Evolutionary conservation across 768 basidiomycete species (phyloP), one percentile per base, ranked within the genome.

Genomic region (Scleroderma bovista): DNA sequence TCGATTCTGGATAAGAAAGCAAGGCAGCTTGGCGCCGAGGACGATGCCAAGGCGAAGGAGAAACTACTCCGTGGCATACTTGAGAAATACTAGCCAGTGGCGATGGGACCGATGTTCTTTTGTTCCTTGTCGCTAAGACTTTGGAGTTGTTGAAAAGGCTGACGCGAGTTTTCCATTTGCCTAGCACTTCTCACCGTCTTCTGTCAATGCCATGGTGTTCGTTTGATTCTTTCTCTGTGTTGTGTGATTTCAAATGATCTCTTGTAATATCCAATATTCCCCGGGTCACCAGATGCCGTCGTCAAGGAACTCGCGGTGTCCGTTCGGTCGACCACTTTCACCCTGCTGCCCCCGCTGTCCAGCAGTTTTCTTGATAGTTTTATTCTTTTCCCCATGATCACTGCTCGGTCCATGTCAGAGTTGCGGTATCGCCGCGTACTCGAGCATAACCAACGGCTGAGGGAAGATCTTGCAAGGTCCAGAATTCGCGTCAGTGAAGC

Each of bases 401-500:
- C 19, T n/a, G 11, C 13, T 44, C 83, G 83, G 62, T 83, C 83
- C 57, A 86, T 86, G 84, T 82, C 83, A 43, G 87, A 89, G 71
- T 75, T 89, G 67, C 88, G 86, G 73, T 80, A 88, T 50, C 76
- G 87, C 16, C 75, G 88, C 50, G 70, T 89, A 48, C 72, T 79
- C 31, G 87, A 89, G 64, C 87, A 89, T 64, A 89, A 88, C 61
- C 75, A 79, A 55, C 72, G 87, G 20, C 67, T 89, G 46, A 69
- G 77, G 53, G 87, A 89, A 60, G 88, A 89, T 60, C 70, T 89
- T 32, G 77, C 80, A 16, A 70, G 88, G 50, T 86, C 85, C 11
- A 70, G 87, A 51, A 77, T 86, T 55, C 75, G 80, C 40, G 80
- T 88, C 32, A 85, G 83, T 59, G 87, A 89, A 62, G 88, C 87